Conservation (phyloP, 2,329 filamentous ascomycete genomes). For the Penicillium capsulatum region DNA sequence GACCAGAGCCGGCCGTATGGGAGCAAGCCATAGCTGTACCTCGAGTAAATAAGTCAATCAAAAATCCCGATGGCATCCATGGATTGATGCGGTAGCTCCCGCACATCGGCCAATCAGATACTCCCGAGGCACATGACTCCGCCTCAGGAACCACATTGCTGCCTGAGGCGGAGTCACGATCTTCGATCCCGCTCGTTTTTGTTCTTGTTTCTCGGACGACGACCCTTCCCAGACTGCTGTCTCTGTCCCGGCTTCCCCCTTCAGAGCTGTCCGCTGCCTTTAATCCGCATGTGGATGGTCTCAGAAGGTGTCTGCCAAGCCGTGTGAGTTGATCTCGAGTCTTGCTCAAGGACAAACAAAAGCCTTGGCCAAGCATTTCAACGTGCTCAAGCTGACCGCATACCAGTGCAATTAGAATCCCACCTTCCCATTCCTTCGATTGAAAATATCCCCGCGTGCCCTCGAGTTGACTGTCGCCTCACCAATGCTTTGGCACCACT, state of each 20-base stretch:
- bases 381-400: neutral
- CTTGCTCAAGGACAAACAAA: slow-evolving; percentile 8
- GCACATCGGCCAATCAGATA: slow-evolving; percentile 10
- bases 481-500: neutral
- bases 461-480: too few relatives aligned
- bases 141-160: slow-evolving; percentile 26
- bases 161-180: slow-evolving; percentile 25
- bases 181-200: slow-evolving; percentile 6
- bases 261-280: slow-evolving; percentile 11
- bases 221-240: slow-evolving; percentile 25
- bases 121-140: slow-evolving; percentile 10
- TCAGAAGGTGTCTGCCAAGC: slow-evolving; percentile 18
- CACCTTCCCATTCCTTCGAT: too few relatives aligned
- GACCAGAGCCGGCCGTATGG: slow-evolving; percentile 35
- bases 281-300: slow-evolving; percentile 14
- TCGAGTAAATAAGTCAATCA: neutral
- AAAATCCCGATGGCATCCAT: slow-evolving; percentile 4
- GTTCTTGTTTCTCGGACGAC: slow-evolving; percentile 36
- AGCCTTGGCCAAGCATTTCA: slow-evolving; percentile 1
- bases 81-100: neutral
- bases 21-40: slow-evolving; percentile 16
- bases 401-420: too few relatives aligned
- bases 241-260: slow-evolving; percentile 20
- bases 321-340: slow-evolving; percentile 27
- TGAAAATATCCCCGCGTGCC: too few relatives aligned